Evolutionary conservation across 2,329 filamentous ascomycete genomes (phyloP), one percentile per base, ranked within the genome.

Genomic region (Cordyceps tenuipes): DNA sequence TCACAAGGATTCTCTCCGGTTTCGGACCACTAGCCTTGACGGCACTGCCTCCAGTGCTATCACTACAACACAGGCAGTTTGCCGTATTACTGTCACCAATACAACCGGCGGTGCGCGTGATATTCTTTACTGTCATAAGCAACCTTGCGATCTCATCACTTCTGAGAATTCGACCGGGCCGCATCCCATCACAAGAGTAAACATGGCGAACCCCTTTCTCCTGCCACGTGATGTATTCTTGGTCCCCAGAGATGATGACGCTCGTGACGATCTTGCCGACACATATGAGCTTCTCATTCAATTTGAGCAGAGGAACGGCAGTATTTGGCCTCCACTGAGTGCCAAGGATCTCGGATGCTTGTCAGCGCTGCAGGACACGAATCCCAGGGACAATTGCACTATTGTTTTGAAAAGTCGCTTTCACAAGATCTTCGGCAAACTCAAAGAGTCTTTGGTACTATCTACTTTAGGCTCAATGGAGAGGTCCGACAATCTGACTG

Each of bases 71-170:
- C 72, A 70, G 64, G 73, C 71, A 31, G 70, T 66, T 57, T 75
- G 73, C 61, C 70, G 73, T 63, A 69, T 75, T 62, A 75, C 72
- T 34, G 68, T 76, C 59, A 70, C 66, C 34, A 73, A 75, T 61
- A 63, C 67, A 53, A 70, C 68, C 57, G 67, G 67, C 19, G 73
- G 70, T 52, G 70, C 72, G 62, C 67, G 72, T 31, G 72, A 76
- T 56, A 71, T 81, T 7, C 68, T 84, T 61, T 76, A 82, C 65
- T 80, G 80, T 63, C 77, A 82, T 65, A 82, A 77, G 62, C 80
- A 84, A 66, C 69, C 78, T 9, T 84, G 82, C 70, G 76, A 76
- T 48, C 71, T 85, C 62, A 77, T 74, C 56, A 72, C 80, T 3
- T 79, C 77, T 66, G 77, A 78, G 64, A 79, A 79, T 43, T 71